A percentile compares a stretch with the other conserved stretches of the same genome.
Conservation (phyloP, 2,329 filamentous ascomycete genomes). For the Claviceps capensis region DNA sequence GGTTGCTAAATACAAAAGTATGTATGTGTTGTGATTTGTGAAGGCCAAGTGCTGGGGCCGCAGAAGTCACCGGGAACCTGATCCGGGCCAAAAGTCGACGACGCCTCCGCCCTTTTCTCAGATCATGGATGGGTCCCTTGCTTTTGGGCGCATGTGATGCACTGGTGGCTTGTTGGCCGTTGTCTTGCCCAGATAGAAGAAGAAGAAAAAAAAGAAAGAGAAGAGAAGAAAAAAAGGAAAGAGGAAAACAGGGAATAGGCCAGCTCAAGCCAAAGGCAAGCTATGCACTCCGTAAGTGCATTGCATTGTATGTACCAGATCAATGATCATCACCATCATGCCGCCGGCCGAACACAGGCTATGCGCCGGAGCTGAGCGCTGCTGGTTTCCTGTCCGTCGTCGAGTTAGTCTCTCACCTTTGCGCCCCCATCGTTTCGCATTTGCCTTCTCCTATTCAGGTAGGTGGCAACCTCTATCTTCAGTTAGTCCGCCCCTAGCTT, state of each 20-base stretch:
- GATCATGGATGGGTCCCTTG: neutral
- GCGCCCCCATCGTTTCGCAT: too few relatives aligned
- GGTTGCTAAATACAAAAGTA: neutral
- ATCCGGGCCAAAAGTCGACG: neutral
- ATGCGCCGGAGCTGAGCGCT: too few relatives aligned
- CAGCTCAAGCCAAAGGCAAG: neutral
- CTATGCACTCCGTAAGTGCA: too few relatives aligned
- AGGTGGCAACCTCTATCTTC: too few relatives aligned
- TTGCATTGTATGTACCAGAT: too few relatives aligned
- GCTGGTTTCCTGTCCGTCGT: too few relatives aligned
- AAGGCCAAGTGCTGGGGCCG: neutral
- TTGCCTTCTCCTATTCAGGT: too few relatives aligned
- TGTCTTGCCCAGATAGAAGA: neutral
- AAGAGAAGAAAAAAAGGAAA: neutral
- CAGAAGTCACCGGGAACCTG: neutral
- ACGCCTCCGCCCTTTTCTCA: conserved; percentile 3
- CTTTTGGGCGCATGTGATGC: neutral
- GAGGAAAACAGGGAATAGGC: neutral
- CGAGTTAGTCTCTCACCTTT: too few relatives aligned
- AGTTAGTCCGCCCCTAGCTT: too few relatives aligned
- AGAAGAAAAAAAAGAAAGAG: neutral
- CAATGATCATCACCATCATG: too few relatives aligned
- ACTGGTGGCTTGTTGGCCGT: conserved; percentile 4
- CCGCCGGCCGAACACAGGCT: too few relatives aligned
- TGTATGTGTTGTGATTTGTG: neutral